Base-by-base conservation (phyloP, 495 filamentous ascomycete genomes). In the Xylaria venustula region DNA sequence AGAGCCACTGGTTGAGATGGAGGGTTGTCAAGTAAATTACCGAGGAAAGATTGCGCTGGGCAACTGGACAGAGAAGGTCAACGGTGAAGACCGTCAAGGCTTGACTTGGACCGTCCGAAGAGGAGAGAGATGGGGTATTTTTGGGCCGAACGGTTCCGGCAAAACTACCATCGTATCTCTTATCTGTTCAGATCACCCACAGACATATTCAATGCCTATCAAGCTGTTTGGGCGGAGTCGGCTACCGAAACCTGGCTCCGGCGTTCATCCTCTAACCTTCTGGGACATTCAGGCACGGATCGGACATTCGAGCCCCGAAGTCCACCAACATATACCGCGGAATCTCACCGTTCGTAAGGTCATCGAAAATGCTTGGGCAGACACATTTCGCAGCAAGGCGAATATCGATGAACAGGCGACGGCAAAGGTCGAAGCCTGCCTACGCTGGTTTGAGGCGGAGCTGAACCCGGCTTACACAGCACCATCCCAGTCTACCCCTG, bases 81-180 rank as follows among this genome's bases (percentile, higher is more conserved):
- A 83, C 7, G 78, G 78, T 0, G 57, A 80, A 23, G 20, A 59
- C 4, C 73, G 77, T 42, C 63, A 81, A 1, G 92, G 92, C 2
- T 79, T 97, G 0, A 83, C 86, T 71, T 97, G 94, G 93, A 89
- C 79, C 12, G 86, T 98, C 12, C 83, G 87, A 23, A 84, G 86
- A 37, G 92, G 93, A 3, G 84, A 97, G 65, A 83, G 92, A 61
- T 97, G 92, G 92, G 93, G 88, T 0, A 80, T 98, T 41, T 90
- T 98, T 66, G 94, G 94, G 0, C 85, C 93, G 14, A 97, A 98
- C 67, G 94, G 88, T 19, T 90, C 87, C 12, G 90, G 90, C 8
- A 98, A 98, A 75, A 98, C 94, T 0, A 98, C 94, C 0, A 79
- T 98, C 50, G 81, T 97, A 15, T 94, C 92, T 2, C 79, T 98